Conservation (phyloP, 108 stramenopile species). For the Discostella pseudostelligera region DNA sequence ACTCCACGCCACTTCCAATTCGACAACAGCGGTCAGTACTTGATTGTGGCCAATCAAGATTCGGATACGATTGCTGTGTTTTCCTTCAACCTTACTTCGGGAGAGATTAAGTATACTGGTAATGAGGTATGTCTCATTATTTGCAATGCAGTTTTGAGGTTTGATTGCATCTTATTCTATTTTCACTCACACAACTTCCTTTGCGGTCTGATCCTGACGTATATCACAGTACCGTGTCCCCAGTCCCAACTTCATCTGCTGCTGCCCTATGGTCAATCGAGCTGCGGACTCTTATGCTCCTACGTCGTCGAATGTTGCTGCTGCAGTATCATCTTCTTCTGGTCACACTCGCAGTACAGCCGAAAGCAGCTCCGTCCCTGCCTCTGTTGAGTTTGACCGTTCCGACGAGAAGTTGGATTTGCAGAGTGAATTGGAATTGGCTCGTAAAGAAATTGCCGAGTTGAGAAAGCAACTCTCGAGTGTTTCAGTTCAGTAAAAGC, state of each 20-base stretch:
- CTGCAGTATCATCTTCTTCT: too few relatives aligned
- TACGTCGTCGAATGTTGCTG: too few relatives aligned
- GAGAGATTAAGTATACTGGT: conserved; percentile 87
- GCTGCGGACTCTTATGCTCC: neutral
- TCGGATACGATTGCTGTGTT: conserved; percentile 87
- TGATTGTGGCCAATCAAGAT: conserved; percentile 95
- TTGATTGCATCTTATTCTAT: too few relatives aligned
- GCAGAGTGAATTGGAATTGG: conserved; percentile 33
- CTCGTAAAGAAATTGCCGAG: conserved; percentile 37
- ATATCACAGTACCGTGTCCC: conserved; percentile 69
- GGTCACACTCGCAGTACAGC: too few relatives aligned
- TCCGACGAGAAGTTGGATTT: conserved; percentile 23
- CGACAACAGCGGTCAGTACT: conserved; percentile 84
- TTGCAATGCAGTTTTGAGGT: neutral
- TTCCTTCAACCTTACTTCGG: conserved; percentile 79
- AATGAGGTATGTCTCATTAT: conserved; percentile 46
- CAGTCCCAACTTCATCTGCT: conserved; percentile 92
- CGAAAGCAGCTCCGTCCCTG: conserved; percentile 16
- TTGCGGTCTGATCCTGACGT: neutral
- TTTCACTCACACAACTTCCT: neutral
- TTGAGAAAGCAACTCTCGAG: conserved; percentile 28
- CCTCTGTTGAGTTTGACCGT: conserved; percentile 20
- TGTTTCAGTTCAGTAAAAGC: neutral
- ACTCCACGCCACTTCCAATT: conserved; percentile 95
- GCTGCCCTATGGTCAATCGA: conserved; percentile 61